These are phyloP conservation scores for Oemleria cerasiformis DNA, from an alignment of 306 rosid species.

Conservation along the genomic window DNA sequence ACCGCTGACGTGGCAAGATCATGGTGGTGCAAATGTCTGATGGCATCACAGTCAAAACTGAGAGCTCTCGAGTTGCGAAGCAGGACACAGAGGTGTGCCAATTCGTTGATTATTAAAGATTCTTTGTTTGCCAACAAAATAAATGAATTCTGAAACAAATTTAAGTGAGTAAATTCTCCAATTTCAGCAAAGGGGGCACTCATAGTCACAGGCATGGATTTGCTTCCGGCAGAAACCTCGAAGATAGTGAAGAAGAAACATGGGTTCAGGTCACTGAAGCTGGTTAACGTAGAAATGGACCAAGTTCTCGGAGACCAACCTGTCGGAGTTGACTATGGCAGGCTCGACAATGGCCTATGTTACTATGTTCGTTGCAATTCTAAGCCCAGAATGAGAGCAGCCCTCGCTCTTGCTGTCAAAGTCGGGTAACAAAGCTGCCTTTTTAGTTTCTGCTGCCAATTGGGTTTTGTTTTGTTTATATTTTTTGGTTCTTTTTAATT, in stretches of 20 bases:
- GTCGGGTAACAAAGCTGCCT: slow-evolving; percentile 54
- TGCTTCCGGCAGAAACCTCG: slow-evolving; percentile 60
- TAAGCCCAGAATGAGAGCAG: slow-evolving; percentile 93
- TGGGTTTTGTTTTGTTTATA: not conserved
- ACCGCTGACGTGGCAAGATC: not conserved
- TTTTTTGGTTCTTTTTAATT: not conserved
- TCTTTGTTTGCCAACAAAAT: not conserved
- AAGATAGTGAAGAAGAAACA: slow-evolving; percentile 63
- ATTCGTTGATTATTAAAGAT: not conserved
- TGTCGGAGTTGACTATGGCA: slow-evolving; percentile 66
- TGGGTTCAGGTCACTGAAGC: slow-evolving; percentile 85
- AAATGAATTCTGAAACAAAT: not conserved
- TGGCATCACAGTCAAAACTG: not conserved
- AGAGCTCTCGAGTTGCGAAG: not conserved
- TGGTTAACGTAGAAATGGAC: slow-evolving; percentile 62
- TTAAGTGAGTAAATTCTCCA: not conserved
- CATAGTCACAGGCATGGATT: slow-evolving; percentile 43
- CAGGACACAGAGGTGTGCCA: not conserved
- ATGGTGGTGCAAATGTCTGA: not conserved
- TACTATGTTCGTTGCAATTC: slow-evolving; percentile 91
- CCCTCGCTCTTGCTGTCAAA: slow-evolving; percentile 85
- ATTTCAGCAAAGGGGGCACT: not conserved
- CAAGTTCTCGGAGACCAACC: slow-evolving; percentile 53
- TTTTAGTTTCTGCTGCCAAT: not conserved
- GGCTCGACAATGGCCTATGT: slow-evolving; percentile 74